Conservation (phyloP, 2,329 filamentous ascomycete species). For the Mycogone perniciosa region DNA sequence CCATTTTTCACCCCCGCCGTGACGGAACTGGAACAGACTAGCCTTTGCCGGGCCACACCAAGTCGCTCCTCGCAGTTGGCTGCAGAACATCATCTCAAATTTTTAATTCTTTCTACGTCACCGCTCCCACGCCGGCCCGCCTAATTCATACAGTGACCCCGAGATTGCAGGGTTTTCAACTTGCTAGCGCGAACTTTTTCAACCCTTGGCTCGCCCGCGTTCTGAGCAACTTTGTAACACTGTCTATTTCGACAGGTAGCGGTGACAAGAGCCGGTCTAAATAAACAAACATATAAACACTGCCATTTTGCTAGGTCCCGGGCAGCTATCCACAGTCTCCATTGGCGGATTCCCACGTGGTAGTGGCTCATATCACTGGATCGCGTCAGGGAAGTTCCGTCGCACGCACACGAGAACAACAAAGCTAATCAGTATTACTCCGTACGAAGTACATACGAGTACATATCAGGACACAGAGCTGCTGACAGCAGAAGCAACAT, state of each 20-base stretch:
- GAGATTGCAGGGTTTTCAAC: slow-evolving; percentile 7
- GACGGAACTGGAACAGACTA: slow-evolving; percentile 9
- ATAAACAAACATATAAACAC: not conserved
- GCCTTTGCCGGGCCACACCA: not conserved
- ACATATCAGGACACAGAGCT: not conserved
- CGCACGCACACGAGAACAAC: not conserved
- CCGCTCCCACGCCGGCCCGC: slow-evolving; percentile 1
- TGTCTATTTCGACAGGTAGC: not conserved
- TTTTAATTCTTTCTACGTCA: slow-evolving; percentile 7
- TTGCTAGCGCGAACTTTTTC: slow-evolving; percentile 7
- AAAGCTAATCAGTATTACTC: not conserved
- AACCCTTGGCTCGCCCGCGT: slow-evolving; percentile 3
- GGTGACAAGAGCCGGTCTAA: slow-evolving; percentile 8
- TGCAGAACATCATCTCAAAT: slow-evolving; percentile 7
- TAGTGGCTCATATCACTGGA: slow-evolving; percentile 3
- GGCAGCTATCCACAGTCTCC: not conserved
- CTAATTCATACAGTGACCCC: slow-evolving; percentile 3
- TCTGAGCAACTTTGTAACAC: too few species aligned
- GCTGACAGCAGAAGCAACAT: not conserved
- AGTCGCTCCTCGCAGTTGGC: slow-evolving; percentile 6
- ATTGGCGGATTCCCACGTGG: slow-evolving; percentile 12
- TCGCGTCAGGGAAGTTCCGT: not conserved
- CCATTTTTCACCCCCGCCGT: slow-evolving; percentile 1
- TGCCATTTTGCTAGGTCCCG: not conserved
- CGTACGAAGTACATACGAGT: too few species aligned